Percentiles rank a stretch among this genome's conserved stretches.
Conservation (phyloP, 371 early-diverging fungal genomes). For the Mucor irregularis region DNA sequence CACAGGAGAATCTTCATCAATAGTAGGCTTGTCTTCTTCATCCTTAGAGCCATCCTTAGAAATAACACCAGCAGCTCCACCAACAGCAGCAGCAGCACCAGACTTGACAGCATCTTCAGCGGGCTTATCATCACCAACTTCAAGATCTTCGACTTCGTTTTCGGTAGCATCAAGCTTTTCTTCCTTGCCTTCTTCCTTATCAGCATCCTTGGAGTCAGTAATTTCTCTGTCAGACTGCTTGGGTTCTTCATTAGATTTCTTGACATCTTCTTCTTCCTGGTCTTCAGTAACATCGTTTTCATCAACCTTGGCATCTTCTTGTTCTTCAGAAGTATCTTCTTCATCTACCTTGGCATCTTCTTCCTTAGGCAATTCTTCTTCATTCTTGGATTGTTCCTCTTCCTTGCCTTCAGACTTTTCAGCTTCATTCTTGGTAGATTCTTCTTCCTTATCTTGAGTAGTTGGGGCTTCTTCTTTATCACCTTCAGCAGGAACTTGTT, state of each 20-base stretch:
- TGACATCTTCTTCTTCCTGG: neutral
- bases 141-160: neutral
- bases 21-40: constrained; percentile 3
- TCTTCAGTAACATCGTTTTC: neutral
- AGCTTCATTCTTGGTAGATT: neutral
- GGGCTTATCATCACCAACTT: constrained; percentile 1
- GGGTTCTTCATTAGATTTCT: no score
- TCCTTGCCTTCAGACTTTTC: neutral
- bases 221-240: no score
- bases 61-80: neutral
- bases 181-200: neutral
- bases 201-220: neutral
- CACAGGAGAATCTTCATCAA: constrained; percentile 13
- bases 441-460: neutral
- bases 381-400: neutral
- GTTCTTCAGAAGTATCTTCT: no score
- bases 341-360: no score
- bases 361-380: neutral
- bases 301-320: neutral
- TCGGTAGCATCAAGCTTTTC: neutral
- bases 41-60: neutral
- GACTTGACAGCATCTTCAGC: neutral
- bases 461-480: neutral
- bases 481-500: neutral
- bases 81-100: neutral